Evolutionary conservation across 805 yeast species (phyloP).

Genomic region (Candida gorgasii): DNA sequence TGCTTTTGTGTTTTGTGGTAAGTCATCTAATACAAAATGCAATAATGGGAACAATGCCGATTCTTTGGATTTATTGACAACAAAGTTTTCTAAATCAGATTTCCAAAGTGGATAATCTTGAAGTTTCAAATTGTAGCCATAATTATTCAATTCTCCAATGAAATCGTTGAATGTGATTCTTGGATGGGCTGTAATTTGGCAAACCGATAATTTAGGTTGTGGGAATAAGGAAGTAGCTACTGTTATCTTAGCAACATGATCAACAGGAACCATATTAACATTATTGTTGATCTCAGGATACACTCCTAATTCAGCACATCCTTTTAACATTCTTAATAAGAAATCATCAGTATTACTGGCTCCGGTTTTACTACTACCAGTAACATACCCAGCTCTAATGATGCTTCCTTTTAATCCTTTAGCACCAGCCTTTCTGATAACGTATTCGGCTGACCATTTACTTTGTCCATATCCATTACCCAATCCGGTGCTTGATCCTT

Average conservation of each 20-base stretch:
- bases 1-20: constrained; percentile 89
- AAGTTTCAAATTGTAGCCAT: constrained; percentile 68
- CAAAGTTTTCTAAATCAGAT: constrained; percentile 68
- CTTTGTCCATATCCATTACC: constrained; percentile 96
- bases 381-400: constrained; percentile 94
- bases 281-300: constrained; percentile 85
- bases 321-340: constrained; percentile 90
- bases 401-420: constrained; percentile 86
- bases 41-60: constrained; percentile 89
- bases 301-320: constrained; percentile 83
- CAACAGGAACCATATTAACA: constrained; percentile 97
- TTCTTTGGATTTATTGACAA: constrained; percentile 70
- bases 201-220: constrained; percentile 66
- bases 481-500: constrained; percentile 79
- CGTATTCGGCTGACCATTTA: constrained; percentile 95
- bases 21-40: constrained; percentile 90
- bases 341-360: constrained; percentile 96
- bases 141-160: constrained; percentile 60
- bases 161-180: constrained; percentile 79
- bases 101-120: constrained; percentile 82
- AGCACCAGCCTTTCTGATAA: constrained; percentile 84
- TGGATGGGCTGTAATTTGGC: constrained; percentile 98
- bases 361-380: constrained; percentile 83
- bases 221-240: constrained; percentile 83
- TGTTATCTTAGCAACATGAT: constrained; percentile 92